Evolutionary conservation across 75 land plant species (phyloP).

Genomic region (Cunninghamia lanceolata): DNA sequence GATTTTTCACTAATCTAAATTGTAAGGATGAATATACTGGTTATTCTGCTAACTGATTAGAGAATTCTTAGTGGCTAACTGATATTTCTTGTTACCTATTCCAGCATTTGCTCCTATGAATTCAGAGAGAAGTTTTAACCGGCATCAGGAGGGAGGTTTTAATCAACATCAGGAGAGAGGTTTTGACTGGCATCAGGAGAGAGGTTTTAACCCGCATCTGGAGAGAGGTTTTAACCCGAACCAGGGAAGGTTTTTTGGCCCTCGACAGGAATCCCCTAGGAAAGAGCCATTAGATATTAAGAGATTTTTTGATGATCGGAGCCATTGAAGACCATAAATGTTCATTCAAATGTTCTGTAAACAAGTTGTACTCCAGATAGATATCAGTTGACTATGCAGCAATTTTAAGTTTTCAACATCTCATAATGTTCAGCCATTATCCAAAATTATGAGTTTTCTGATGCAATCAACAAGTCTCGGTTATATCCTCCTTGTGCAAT

Average conservation of each 20-base stretch:
- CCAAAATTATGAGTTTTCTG: background rate
- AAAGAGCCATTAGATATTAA: background rate
- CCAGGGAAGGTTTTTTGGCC: background rate
- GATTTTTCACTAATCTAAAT: background rate
- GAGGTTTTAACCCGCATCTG: background rate
- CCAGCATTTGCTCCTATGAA: constrained; percentile 3
- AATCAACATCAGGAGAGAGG: background rate
- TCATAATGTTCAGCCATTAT: background rate
- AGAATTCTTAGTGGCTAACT: background rate
- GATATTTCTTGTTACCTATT: background rate
- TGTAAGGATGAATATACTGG: background rate
- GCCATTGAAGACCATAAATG: background rate
- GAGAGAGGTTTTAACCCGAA: background rate
- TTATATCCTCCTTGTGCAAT: background rate
- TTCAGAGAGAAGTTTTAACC: background rate
- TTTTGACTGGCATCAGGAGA: background rate
- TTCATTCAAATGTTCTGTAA: background rate
- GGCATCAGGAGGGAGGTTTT: background rate
- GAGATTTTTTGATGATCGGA: background rate
- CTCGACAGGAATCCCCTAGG: background rate
- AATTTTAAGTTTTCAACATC: background rate
- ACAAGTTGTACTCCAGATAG: background rate
- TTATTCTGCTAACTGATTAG: background rate
- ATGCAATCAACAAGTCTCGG: background rate
- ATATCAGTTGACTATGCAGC: background rate